Percentiles rank a stretch among this genome's conserved stretches.
Conservation (phyloP, 169 alveolate genomes). For the Cryptosporidium muris region DNA sequence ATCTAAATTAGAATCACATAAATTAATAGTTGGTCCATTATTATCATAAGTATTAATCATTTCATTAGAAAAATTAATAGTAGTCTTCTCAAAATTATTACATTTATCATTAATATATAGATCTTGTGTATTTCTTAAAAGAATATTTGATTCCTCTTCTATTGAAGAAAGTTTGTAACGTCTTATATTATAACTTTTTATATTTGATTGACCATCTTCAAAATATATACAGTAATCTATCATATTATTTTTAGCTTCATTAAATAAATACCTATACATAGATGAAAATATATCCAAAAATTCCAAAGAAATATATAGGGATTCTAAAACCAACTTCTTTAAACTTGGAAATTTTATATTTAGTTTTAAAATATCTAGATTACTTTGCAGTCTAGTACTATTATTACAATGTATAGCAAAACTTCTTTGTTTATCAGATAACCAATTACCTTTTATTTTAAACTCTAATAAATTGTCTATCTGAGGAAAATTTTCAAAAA, state of each 20-base stretch:
- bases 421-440: no score
- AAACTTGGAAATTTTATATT: neutral
- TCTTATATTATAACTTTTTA: conserved; percentile 6
- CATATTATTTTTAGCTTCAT: neutral
- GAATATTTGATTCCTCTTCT: conserved; percentile 18
- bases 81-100: no score
- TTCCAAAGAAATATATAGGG: conserved; percentile 19
- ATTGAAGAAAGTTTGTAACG: neutral
- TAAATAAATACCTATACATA: no score
- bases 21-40: no score
- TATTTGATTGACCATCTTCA: conserved; percentile 9
- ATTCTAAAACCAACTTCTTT: neutral
- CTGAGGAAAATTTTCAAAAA: conserved; percentile 22
- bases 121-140: no score
- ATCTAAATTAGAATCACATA: no score
- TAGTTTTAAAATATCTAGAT: neutral
- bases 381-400: neutral
- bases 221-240: conserved; percentile 4
- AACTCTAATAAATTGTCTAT: neutral
- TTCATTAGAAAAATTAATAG: no score
- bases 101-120: no score
- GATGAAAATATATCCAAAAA: neutral
- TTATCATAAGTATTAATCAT: no score
- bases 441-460: neutral
- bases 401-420: no score